phyloP scores from a whole-genome alignment of 73 alveolate genomes.

The Symbiodinium pilosum region DNA sequence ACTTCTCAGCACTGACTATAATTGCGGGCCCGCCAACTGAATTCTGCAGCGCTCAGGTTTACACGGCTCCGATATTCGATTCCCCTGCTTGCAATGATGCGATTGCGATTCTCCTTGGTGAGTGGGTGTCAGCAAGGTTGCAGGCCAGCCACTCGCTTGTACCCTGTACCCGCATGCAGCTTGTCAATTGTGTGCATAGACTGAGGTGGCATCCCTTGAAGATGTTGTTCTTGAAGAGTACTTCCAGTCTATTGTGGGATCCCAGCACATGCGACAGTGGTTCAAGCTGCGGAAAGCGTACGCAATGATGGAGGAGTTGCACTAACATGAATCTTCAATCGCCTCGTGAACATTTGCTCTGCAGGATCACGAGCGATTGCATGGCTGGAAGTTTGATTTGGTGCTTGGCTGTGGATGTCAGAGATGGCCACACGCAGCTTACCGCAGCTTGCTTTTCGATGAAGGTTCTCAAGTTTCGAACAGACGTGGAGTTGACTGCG shows the following conservation, averaged over 20 bases:
- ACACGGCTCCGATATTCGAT: constrained; percentile 46
- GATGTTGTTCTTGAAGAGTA: constrained; percentile 36
- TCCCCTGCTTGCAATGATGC: constrained; percentile 42
- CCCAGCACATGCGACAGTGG: constrained; percentile 85
- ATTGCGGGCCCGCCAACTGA: not conserved
- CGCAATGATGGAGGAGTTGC: constrained; percentile 90
- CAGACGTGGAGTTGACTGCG: constrained; percentile 34
- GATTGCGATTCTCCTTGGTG: not conserved
- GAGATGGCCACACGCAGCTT: not conserved
- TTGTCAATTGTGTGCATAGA: not conserved
- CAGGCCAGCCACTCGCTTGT: not conserved
- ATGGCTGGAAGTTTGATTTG: constrained; percentile 62
- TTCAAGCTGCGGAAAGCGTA: constrained; percentile 72
- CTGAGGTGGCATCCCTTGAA: constrained; percentile 24
- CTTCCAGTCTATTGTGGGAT: constrained; percentile 40
- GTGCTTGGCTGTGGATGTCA: constrained; percentile 13
- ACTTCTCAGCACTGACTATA: not conserved
- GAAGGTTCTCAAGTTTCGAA: constrained; percentile 80
- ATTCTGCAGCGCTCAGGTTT: constrained; percentile 17
- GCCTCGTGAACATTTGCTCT: not conserved
- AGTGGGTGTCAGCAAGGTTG: constrained; percentile 44
- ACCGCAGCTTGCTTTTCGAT: not conserved
- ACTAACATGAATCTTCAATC: not conserved
- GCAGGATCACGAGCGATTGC: constrained; percentile 64
- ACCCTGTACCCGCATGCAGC: no score